Percentiles rank a stretch among this genome's conserved stretches.
Evolutionary conservation across 2,329 filamentous ascomycete species (phyloP).

Genomic region (Neonectria magnoliae): DNA sequence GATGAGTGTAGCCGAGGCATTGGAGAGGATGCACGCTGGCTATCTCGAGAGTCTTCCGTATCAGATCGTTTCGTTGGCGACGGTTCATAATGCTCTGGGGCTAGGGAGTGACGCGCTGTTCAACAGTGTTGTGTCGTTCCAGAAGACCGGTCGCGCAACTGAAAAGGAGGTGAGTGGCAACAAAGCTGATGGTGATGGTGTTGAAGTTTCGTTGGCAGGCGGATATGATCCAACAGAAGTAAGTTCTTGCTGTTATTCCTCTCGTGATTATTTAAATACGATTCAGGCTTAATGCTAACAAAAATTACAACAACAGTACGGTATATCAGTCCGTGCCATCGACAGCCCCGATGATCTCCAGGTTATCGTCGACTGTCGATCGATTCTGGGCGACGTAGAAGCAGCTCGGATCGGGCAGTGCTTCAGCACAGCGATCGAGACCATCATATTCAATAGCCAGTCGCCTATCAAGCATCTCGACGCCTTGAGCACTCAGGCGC

Average conservation of each 20-base stretch:
- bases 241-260: not conserved
- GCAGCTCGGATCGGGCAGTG: too few relatives aligned
- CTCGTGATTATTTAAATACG: too few relatives aligned
- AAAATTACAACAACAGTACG: too few relatives aligned
- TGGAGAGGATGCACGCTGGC: not conserved
- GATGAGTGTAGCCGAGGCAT: not conserved
- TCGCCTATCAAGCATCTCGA: too few relatives aligned
- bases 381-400: too few relatives aligned
- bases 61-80: constrained; percentile 10
- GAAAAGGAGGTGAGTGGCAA: not conserved
- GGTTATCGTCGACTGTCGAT: too few relatives aligned
- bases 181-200: not conserved
- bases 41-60: constrained; percentile 8
- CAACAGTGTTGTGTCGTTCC: constrained; percentile 17
- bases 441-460: too few relatives aligned
- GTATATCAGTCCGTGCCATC: too few relatives aligned
- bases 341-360: too few relatives aligned
- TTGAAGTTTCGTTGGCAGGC: constrained; percentile 10
- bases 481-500: too few relatives aligned
- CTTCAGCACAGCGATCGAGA: too few relatives aligned
- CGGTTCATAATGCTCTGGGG: constrained; percentile 13
- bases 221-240: constrained; percentile 21
- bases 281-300: too few relatives aligned
- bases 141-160: constrained; percentile 1
- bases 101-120: constrained; percentile 7